Evolutionary conservation across 352 stramenopile genomes (phyloP).

Genomic region (Globisporangium takayamanum): DNA sequence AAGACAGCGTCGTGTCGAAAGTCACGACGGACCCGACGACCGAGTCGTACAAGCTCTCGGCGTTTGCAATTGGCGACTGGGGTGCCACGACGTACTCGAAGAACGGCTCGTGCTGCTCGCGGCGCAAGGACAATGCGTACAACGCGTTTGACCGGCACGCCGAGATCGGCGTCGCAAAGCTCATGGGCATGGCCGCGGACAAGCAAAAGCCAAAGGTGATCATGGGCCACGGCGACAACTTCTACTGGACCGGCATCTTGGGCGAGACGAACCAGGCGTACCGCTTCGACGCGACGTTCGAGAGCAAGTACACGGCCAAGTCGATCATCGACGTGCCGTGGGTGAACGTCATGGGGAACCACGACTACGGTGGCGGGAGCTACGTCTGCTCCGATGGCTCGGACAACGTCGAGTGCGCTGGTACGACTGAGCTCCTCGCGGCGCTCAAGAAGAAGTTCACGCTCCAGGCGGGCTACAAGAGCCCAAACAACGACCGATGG

Average conservation of each 20-base stretch:
- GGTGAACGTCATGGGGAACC: constrained; percentile 66
- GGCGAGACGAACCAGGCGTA: constrained; percentile 31
- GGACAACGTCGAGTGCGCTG: constrained; percentile 34
- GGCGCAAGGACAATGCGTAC: constrained; percentile 37
- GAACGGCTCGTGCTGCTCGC: constrained; percentile 65
- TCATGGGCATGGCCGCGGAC: constrained; percentile 54
- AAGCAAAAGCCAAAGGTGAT: constrained; percentile 46
- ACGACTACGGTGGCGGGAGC: constrained; percentile 55
- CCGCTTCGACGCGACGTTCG: constrained; percentile 49
- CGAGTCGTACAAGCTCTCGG: constrained; percentile 40
- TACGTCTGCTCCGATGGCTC: constrained; percentile 45
- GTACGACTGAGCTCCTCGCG: constrained; percentile 7
- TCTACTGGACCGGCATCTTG: constrained; percentile 62
- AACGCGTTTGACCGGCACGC: constrained; percentile 56
- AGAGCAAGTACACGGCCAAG: constrained; percentile 42
- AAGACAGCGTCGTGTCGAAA: constrained; percentile 7
- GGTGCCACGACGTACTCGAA: constrained; percentile 41
- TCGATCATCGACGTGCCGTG: constrained; percentile 46
- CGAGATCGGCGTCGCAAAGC: constrained; percentile 45
- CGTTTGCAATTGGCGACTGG: constrained; percentile 73
- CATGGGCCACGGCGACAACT: constrained; percentile 63
- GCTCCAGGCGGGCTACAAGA: constrained; percentile 66
- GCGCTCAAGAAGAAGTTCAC: constrained; percentile 12
- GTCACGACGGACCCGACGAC: constrained; percentile 14
- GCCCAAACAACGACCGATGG: constrained; percentile 76